phyloP scores from a whole-genome alignment of 2,329 filamentous ascomycete genomes.

The Ceratocystis colombiana region DNA sequence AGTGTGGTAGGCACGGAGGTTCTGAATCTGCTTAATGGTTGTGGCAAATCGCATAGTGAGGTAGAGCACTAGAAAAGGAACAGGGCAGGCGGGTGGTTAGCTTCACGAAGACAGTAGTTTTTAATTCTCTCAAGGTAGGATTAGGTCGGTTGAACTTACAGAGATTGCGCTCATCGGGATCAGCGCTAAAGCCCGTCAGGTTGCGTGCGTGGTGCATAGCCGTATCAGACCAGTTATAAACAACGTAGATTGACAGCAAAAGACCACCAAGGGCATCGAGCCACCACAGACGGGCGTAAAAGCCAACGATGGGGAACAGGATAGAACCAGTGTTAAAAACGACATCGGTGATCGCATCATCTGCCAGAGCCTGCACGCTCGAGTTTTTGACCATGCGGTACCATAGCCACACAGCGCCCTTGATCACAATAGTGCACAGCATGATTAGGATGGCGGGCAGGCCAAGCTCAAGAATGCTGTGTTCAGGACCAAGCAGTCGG shows the following conservation, averaged over 20 bases:
- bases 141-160: slow-evolving; percentile 30
- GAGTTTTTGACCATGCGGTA: slow-evolving; percentile 78
- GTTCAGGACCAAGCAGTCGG: slow-evolving; percentile 51
- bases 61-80: slow-evolving; percentile 51
- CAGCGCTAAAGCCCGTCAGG: slow-evolving; percentile 66
- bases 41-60: slow-evolving; percentile 89
- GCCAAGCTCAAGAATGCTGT: slow-evolving; percentile 61
- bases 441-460: slow-evolving; percentile 68
- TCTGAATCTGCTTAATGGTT: slow-evolving; percentile 76
- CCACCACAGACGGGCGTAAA: slow-evolving; percentile 71
- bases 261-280: slow-evolving; percentile 71
- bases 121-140: background rate
- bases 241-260: slow-evolving; percentile 66
- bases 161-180: slow-evolving; percentile 72
- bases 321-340: slow-evolving; percentile 88
- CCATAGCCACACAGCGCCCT: slow-evolving; percentile 76
- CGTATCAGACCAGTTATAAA: slow-evolving; percentile 67
- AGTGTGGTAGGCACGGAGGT: slow-evolving; percentile 72
- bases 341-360: slow-evolving; percentile 58
- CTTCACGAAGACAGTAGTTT: background rate
- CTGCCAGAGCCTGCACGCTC: slow-evolving; percentile 65
- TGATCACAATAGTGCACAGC: slow-evolving; percentile 70
- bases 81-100: background rate
- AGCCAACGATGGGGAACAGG: slow-evolving; percentile 71
- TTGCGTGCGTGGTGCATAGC: slow-evolving; percentile 70